Base-by-base conservation (phyloP, 208 protist genomes). In the Phytomonas sp. region DNA sequence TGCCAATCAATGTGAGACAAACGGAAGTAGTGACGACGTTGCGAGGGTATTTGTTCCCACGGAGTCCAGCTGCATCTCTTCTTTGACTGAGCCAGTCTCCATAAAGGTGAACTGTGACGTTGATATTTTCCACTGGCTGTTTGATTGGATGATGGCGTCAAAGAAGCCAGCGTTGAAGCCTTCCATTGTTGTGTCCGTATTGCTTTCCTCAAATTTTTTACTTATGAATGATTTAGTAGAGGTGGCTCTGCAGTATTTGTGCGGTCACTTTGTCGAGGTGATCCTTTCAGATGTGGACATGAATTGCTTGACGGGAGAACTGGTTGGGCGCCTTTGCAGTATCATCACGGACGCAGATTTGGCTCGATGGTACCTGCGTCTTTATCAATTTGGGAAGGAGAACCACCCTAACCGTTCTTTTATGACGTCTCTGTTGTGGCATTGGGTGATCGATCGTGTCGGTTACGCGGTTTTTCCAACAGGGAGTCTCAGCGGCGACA, bases 21-120 rank as follows among this genome's bases (percentile, higher is more conserved):
- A 26, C 20, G 20, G 5, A 74, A 43, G 20, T 66, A n/a, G 72
- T 72, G 43, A 60, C 30, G 60, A 34, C 59, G 17, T 11, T 30
- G 13, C 63, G 32, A 2, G 51, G 37, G 36, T 37, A 37, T n/a
- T 33, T 60, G 46, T 26, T 26, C 46, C 46, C 20, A 7, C 20
- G 0, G 20, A 23, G 4, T 56, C 46, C 46, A 26, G 46, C 20
- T 56, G 46, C 46, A 26, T 56, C 13, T 62, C 59, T 9, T 53
- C 60, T n/a, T 60, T 33, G 46, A 61, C 65, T 17, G 40, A 56
- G 20, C 69, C 76, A 6, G 63, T 93, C 53, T 75, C 76, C 29
- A 69, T 93, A 0, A 79, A 80, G 46, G 88, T 86, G 8, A 89
- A 85, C 64, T 94, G 88, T 67, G 83, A 91, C 15, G 68, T 89